Evolutionary conservation across 1,284 basidiomycete genomes (phyloP).

Genomic region (Ceratobasidium papillatum): DNA sequence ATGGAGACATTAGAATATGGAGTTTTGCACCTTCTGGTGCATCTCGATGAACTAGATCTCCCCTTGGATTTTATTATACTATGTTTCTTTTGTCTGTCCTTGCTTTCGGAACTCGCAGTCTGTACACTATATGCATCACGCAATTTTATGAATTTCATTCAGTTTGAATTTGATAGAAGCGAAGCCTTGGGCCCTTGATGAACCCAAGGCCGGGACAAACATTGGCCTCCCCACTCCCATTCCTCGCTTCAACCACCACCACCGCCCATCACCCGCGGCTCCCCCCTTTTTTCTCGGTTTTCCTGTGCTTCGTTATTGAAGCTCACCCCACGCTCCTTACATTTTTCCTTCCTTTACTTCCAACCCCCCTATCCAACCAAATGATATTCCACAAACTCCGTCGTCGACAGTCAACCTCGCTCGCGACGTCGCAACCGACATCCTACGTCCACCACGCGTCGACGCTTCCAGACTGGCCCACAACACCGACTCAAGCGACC

Average conservation of each 20-base stretch:
- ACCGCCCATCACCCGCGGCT: background rate
- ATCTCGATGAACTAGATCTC: background rate
- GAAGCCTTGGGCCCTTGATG: constrained; percentile 11
- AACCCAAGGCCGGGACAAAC: constrained; percentile 26
- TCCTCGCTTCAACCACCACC: constrained; percentile 1
- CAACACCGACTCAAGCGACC: constrained; percentile 1
- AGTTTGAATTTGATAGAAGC: constrained; percentile 22
- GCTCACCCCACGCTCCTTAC: constrained; percentile 30
- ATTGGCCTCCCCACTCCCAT: background rate
- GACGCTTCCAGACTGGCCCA: constrained; percentile 29
- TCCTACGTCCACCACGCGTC: constrained; percentile 21
- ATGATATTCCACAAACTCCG: constrained; percentile 25
- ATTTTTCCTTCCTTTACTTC: background rate
- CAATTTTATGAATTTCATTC: background rate
- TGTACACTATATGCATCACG: background rate
- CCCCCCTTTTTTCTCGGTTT: constrained; percentile 7
- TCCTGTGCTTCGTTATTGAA: constrained; percentile 6
- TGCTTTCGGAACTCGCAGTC: background rate
- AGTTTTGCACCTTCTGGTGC: constrained; percentile 63
- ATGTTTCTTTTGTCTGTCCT: background rate
- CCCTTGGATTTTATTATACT: background rate
- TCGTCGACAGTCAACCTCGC: constrained; percentile 22
- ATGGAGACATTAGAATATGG: constrained; percentile 84
- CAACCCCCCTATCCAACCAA: background rate
- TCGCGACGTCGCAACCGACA: background rate